Conservation (phyloP, 345 rosid genomes). For the Acer saccharum region DNA sequence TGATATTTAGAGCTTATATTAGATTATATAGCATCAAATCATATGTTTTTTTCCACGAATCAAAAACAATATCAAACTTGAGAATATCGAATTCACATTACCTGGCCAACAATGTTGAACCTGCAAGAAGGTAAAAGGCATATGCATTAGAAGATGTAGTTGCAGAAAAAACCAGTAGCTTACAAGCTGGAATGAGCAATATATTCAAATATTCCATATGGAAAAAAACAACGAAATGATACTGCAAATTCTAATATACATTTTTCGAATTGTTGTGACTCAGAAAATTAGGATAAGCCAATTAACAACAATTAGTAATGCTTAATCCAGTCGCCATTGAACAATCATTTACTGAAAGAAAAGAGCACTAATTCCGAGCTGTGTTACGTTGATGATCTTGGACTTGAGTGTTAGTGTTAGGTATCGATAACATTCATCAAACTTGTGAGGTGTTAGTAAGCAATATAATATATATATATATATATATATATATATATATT, state of each 20-base stretch:
- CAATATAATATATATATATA: no score
- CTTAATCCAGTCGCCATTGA: background rate
- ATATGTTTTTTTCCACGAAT: background rate
- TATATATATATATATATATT: no score
- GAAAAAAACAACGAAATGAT: background rate
- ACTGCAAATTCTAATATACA: background rate
- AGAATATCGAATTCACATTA: conserved; percentile 20
- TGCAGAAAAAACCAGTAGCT: background rate
- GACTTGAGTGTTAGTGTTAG: background rate
- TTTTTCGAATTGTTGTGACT: background rate
- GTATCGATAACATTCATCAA: background rate
- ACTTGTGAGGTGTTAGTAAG: background rate
- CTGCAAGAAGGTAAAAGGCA: conserved; percentile 46
- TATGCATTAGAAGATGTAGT: conserved; percentile 26
- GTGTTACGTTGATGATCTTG: background rate
- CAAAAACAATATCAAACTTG: conserved; percentile 11
- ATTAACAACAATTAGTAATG: no score
- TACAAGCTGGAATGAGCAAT: no score
- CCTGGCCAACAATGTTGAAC: conserved; percentile 99
- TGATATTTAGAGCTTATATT: conserved; percentile 20
- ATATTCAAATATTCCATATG: no score
- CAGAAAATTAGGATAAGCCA: background rate
- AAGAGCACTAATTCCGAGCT: background rate
- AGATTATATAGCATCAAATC: background rate
- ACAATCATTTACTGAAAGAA: background rate